Percentiles rank a stretch among this genome's conserved stretches.
phyloP scores from a whole-genome alignment of 129 eudicot genomes.

The Mikania micrantha region DNA sequence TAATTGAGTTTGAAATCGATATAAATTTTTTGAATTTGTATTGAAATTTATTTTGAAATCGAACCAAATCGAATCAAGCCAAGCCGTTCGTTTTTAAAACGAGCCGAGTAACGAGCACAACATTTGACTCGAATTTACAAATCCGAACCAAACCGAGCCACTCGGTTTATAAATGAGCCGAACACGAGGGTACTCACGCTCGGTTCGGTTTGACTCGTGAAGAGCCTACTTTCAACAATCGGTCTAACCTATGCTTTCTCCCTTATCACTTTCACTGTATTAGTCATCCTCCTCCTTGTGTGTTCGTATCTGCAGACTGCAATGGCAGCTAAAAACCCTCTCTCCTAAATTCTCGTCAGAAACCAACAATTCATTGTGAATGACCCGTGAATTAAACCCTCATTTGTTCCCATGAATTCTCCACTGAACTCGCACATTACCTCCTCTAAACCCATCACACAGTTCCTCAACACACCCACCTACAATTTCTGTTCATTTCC shows the following conservation, averaged over 20 bases:
- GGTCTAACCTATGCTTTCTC: neutral
- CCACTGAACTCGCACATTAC: slow-evolving; percentile 22
- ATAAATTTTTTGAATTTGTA: too few relatives aligned
- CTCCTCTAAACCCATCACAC: slow-evolving; percentile 17
- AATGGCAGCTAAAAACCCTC: slow-evolving; percentile 17
- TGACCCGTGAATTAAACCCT: neutral
- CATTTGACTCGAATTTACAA: too few relatives aligned
- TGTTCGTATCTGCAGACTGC: neutral
- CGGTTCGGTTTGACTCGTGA: too few relatives aligned
- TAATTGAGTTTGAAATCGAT: too few relatives aligned
- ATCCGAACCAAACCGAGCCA: too few relatives aligned
- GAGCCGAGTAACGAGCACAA: too few relatives aligned
- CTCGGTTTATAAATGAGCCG: too few relatives aligned
- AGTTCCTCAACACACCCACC: slow-evolving; percentile 23
- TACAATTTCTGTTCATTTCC: slow-evolving; percentile 25
- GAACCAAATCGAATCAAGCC: too few relatives aligned
- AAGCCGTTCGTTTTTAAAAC: too few relatives aligned
- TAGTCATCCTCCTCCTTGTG: neutral
- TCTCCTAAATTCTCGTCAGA: neutral
- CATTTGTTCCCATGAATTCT: slow-evolving; percentile 25
- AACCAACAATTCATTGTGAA: neutral
- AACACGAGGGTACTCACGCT: too few relatives aligned
- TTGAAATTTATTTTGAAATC: too few relatives aligned
- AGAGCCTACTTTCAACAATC: neutral
- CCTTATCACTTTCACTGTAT: neutral